Evolutionary conservation across 805 yeast genomes (phyloP), one percentile per base, ranked within the genome.

Genomic region (Ogataea kodamae): DNA sequence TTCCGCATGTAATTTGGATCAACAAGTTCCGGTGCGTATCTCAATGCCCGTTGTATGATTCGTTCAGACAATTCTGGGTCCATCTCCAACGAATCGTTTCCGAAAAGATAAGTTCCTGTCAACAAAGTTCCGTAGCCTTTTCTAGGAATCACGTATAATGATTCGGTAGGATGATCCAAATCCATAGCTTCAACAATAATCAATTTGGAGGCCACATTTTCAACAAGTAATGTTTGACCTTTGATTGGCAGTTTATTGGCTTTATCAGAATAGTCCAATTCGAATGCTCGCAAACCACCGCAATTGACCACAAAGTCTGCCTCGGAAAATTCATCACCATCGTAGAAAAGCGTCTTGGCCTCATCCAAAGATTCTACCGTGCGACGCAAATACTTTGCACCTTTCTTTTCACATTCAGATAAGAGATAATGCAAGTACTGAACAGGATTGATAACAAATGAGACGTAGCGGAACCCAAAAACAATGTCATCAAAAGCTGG

Each of bases 51-150:
- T 3, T 43, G 43, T 11, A 69, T 54, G 12, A 80, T 49, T 2
- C 57, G 65, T 10, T 57, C 42, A 0, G 81, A 70, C 43, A 80
- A 83, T 5, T 50, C 63, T 1, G 65, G 65, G 30, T 69, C 65
- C 11, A 69, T 67, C 7, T 49, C 52, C 29, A 43, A 22, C 9
- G 54, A 46, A 9, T 43, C 42, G 21, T 49, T 50, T 22, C 40
- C 37, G 28, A 46, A 46, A n/a, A 50, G 30, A 28, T 48, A 48
- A 18, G 57, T 49, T 5, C 85, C 85, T 2, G 85, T 84, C 27
- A 78, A 62, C 21, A 78, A 71, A 14, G 75, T 65, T 21, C 81
- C 82, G 13, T 83, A 83, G 48, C 78, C 85, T 37, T 69, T 72
- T 28, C 85, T 57, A n/a, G 85, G 85, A 59, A 78, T 68, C 24